phyloP scores from a whole-genome alignment of 257 asterid genomes.

The Jacaranda mimosifolia region DNA sequence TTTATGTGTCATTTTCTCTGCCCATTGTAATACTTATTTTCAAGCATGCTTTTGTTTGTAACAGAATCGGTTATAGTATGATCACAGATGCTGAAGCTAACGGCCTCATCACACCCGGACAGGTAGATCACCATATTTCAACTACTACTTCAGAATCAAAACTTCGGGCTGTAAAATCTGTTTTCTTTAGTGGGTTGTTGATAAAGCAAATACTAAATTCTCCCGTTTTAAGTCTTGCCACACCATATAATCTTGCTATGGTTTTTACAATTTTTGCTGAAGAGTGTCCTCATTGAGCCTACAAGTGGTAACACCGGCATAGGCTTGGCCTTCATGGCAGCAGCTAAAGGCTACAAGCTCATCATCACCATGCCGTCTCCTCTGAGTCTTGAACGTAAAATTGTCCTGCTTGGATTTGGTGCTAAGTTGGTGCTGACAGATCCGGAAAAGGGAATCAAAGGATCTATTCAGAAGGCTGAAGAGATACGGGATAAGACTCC shows the following conservation, averaged over 20 bases:
- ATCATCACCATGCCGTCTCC: slow-evolving; percentile 92
- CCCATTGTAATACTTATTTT: too few species aligned
- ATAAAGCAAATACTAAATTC: not conserved
- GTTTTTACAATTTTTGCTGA: slow-evolving; percentile 36
- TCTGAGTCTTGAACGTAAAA: slow-evolving; percentile 88
- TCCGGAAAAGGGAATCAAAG: slow-evolving; percentile 91
- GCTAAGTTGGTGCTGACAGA: slow-evolving; percentile 91
- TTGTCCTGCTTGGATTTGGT: slow-evolving; percentile 90
- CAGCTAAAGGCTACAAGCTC: slow-evolving; percentile 89
- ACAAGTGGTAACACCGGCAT: slow-evolving; percentile 98
- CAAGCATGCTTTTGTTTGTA: not conserved
- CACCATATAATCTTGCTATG: slow-evolving; percentile 4
- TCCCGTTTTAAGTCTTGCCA: slow-evolving; percentile 6
- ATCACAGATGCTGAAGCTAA: slow-evolving; percentile 87
- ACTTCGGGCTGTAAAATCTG: not conserved
- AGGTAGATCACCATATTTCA: slow-evolving; percentile 53
- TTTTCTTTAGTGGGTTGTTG: not conserved
- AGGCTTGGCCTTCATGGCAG: slow-evolving; percentile 96
- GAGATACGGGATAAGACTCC: slow-evolving; percentile 83
- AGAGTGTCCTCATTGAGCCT: slow-evolving; percentile 92
- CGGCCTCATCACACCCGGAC: slow-evolving; percentile 85
- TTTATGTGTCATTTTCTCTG: not conserved
- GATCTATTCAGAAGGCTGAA: slow-evolving; percentile 85
- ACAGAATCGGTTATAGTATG: slow-evolving; percentile 97
- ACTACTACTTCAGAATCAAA: not conserved